Base-by-base conservation (phyloP, 2,329 filamentous ascomycete species). In the Trichophyton schoenleinii region DNA sequence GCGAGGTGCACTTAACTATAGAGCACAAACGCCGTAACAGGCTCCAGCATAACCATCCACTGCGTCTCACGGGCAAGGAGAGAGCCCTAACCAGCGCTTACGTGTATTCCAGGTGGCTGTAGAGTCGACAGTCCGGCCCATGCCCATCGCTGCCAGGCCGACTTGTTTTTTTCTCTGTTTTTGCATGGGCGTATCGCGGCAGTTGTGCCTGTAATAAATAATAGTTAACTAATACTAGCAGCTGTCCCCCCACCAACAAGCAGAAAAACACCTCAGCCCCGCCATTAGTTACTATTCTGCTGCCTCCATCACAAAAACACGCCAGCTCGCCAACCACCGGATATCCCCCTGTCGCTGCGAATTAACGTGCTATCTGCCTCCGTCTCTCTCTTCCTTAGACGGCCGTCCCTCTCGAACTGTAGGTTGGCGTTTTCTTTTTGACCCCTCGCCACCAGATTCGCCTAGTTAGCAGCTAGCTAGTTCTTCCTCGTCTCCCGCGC, bases 181-280 rank as follows among this genome's bases (percentile, higher is more conserved):
- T 34, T 55, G 52, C n/a, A 55, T 55, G 28, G 4, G 52, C 52
- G 52, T 55, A 55, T 34, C 28, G 52, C 52, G 52, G 52, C 18
- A 55, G 46, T 52, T 22, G 9, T 13, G 8, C 34, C 34, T 11
- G 34, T 13, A 18, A 18, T 18, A 18, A 18, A 18, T 18, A 18
- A 18, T 18, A 18, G 18, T 18, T 18, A 18, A 18, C 18, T 18
- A 18, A 8, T 28, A 49, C 15, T 11, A 34, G 28, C 28, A 36
- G 11, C 36, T 61, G 59, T 58, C 60, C 63, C 63, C 63, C 63
- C 63, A 60, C 60, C 63, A 62, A 59, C 60, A 59, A 46, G 28
- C 55, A 48, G 28, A 49, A 49, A 59, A 62, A 58, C 52, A 36
- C 60, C 63, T 64, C 60, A 64, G 63, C 63, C 63, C 63, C 63